phyloP scores from a whole-genome alignment of 1,284 basidiomycete genomes.

The Schizophyllum amplum region DNA sequence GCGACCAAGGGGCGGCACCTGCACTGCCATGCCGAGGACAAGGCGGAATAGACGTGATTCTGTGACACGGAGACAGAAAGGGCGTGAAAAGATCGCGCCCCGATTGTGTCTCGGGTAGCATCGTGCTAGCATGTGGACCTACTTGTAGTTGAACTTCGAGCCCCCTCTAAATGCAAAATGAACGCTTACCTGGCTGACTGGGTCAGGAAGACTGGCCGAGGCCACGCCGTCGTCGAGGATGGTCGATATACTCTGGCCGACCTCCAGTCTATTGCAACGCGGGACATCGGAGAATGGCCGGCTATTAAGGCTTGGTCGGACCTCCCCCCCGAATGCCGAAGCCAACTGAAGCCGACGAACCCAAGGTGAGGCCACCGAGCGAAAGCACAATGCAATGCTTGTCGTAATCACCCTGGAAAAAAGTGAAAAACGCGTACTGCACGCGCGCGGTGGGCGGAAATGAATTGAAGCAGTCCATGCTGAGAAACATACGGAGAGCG shows the following conservation, averaged over 20 bases:
- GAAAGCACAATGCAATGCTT: too few species aligned
- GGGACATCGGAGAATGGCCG: too few species aligned
- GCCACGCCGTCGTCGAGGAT: too few species aligned
- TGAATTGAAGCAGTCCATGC: neutral
- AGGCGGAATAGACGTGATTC: neutral
- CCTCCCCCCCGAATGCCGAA: too few species aligned
- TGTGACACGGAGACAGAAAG: neutral
- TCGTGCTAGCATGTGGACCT: neutral
- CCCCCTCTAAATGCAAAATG: neutral
- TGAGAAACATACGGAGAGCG: neutral
- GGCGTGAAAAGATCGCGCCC: neutral
- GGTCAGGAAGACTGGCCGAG: too few species aligned
- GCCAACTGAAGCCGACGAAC: too few species aligned
- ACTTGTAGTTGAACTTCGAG: neutral
- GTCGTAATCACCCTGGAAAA: neutral
- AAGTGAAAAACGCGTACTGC: neutral
- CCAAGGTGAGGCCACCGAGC: too few species aligned
- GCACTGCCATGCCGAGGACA: neutral
- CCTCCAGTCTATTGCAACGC: too few species aligned
- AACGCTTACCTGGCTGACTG: neutral
- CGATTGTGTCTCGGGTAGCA: neutral
- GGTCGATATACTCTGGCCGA: too few species aligned
- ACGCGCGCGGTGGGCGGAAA: neutral
- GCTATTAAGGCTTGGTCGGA: too few species aligned
- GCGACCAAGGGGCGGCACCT: neutral